Percentiles rank a stretch among this genome's conserved stretches.
Evolutionary conservation across 441 rosid genomes (phyloP).

Genomic region (Theobroma grandiflorum): DNA sequence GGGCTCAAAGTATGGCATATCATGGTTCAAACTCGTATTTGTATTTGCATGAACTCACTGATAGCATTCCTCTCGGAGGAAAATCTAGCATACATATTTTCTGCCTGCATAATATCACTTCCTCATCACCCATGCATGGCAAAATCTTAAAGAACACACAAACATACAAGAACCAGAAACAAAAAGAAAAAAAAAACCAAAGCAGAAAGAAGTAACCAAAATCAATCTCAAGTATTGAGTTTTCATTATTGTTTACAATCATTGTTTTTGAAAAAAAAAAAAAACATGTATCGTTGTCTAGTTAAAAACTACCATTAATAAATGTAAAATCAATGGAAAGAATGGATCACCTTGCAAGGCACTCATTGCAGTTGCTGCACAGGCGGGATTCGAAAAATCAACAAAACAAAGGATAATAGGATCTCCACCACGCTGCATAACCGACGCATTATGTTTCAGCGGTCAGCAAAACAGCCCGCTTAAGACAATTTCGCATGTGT

Average conservation of each 20-base stretch:
- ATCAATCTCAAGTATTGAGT: background rate
- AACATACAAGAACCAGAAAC: background rate
- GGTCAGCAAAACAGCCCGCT: background rate
- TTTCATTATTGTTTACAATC: background rate
- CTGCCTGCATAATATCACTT: background rate
- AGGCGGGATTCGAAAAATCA: slow-evolving; percentile 80
- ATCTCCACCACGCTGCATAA: slow-evolving; percentile 81
- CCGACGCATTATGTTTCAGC: slow-evolving; percentile 13
- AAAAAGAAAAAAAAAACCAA: background rate
- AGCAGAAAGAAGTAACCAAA: background rate
- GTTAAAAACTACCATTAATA: background rate
- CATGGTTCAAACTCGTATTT: background rate
- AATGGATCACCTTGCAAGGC: slow-evolving; percentile 79
- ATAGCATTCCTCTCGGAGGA: background rate
- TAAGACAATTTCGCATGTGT: background rate
- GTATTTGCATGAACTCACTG: background rate
- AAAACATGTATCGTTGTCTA: background rate
- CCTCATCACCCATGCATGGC: background rate
- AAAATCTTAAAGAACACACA: background rate
- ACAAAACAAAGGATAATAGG: slow-evolving; percentile 88
- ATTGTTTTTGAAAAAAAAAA: background rate
- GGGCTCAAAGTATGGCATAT: background rate
- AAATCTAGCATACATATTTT: background rate
- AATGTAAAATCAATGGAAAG: slow-evolving; percentile 1
- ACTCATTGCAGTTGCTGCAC: slow-evolving; percentile 92